Percentiles rank a stretch among this genome's conserved stretches.
phyloP scores from a whole-genome alignment of 2,329 filamentous ascomycete genomes.

The Fusarium globosum region DNA sequence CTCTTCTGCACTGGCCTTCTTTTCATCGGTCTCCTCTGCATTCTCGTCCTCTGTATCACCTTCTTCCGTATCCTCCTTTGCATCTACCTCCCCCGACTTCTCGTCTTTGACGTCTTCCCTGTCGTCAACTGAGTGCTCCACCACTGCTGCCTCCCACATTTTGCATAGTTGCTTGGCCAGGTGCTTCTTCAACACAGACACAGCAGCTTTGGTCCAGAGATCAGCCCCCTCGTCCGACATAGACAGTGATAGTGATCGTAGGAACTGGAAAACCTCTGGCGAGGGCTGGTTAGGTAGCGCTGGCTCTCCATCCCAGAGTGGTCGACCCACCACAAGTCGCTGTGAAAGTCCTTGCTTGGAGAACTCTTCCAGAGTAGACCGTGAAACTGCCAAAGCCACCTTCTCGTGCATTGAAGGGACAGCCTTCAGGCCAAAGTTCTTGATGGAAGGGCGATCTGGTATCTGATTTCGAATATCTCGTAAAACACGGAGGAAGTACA shows the following conservation, averaged over 20 bases:
- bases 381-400: slow-evolving; percentile 66
- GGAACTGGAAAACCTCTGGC: slow-evolving; percentile 75
- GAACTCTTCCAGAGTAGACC: slow-evolving; percentile 62
- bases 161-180: slow-evolving; percentile 63
- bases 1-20: slow-evolving; percentile 28
- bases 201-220: slow-evolving; percentile 80
- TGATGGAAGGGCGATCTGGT: slow-evolving; percentile 62
- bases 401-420: slow-evolving; percentile 73
- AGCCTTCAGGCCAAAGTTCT: slow-evolving; percentile 68
- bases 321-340: slow-evolving; percentile 67
- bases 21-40: slow-evolving; percentile 4
- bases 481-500: slow-evolving; percentile 78
- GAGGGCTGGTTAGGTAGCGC: slow-evolving; percentile 83
- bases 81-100: neutral
- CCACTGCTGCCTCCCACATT: slow-evolving; percentile 59
- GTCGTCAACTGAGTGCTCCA: slow-evolving; percentile 37
- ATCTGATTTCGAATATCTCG: slow-evolving; percentile 78
- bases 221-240: slow-evolving; percentile 81
- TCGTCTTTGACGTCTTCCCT: slow-evolving; percentile 10
- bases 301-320: slow-evolving; percentile 84
- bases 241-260: slow-evolving; percentile 70
- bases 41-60: slow-evolving; percentile 28
- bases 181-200: slow-evolving; percentile 69
- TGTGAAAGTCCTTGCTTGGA: slow-evolving; percentile 54
- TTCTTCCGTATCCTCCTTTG: neutral